Evolutionary conservation across 2,329 filamentous ascomycete genomes (phyloP), one percentile per base, ranked within the genome.

Genomic region (Xylaria sp.): DNA sequence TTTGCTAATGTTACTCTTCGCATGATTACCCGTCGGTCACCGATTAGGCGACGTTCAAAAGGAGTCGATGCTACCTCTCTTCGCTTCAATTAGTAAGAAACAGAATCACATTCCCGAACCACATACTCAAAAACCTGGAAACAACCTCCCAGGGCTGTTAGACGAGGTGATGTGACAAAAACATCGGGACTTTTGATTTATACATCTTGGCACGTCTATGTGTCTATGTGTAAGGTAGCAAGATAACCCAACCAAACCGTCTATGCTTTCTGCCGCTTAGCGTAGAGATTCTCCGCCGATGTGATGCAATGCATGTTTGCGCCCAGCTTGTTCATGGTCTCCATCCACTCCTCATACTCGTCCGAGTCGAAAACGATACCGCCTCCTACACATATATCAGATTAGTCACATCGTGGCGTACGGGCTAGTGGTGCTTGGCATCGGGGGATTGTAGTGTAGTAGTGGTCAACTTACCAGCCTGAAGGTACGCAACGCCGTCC

Each of bases 331-430:
- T 99, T 98, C 62, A 90, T 93, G 73, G 97, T 98, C 87, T 98
- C 94, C 81, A 95, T 89, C 86, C 94, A 98, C 81, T 98, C 96
- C 73, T 98, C 93, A 76, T 92, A 91, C 74, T 87, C 92, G 78
- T 97, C 94, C 50, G 93, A 97, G 81, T 98, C 96, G 78, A 95
- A 97, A 52, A 97, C 94, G 76, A 98, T 97, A 37, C 94, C 94
- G 44, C 94, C 94, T 15, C 92, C 88, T 89, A 63, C 52, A 15
- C 12, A 48, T 15, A 59, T 18, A 48, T 60, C 13, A 48, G 32
- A 10, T 65, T 59, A 66, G 63, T 39, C 51, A 63, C 39, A 44
- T 52, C 6, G 18, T 46, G 15, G 37, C n/a, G 2, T 12, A 12
- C 10, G 39, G 59, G 37, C 44, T 34, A 63, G 64, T 9, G 41